Evolutionary conservation across 768 basidiomycete species (phyloP).

Genomic region (Crepidotus variabilis): DNA sequence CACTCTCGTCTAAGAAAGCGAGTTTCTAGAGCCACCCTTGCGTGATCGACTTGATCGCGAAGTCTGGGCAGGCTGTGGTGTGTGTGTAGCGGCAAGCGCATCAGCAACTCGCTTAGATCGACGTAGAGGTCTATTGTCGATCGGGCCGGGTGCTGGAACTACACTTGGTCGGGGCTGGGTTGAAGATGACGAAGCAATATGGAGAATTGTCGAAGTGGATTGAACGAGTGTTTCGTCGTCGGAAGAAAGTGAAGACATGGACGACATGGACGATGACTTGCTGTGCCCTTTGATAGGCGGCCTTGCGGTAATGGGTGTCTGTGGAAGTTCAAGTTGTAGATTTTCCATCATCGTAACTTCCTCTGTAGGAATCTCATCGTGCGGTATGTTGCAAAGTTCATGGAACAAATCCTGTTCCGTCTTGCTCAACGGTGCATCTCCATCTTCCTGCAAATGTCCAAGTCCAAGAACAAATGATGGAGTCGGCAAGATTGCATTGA

Average conservation of each 20-base stretch:
- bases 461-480: not conserved
- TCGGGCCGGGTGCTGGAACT: not conserved
- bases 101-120: slow-evolving; percentile 70
- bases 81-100: slow-evolving; percentile 47
- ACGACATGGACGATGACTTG: slow-evolving; percentile 4
- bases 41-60: slow-evolving; percentile 18
- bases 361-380: slow-evolving; percentile 1
- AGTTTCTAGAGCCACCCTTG: slow-evolving; percentile 33
- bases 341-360: not conserved
- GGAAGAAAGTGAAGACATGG: slow-evolving; percentile 8
- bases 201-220: slow-evolving; percentile 4
- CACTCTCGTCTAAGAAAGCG: slow-evolving; percentile 27
- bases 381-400: slow-evolving; percentile 47
- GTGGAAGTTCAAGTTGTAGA: not conserved
- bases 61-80: slow-evolving; percentile 30
- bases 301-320: not conserved
- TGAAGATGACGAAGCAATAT: not conserved
- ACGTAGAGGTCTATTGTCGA: slow-evolving; percentile 35
- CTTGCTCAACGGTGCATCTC: slow-evolving; percentile 58
- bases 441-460: slow-evolving; percentile 15
- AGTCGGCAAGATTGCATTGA: too few species aligned
- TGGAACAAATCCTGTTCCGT: slow-evolving; percentile 72
- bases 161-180: not conserved
- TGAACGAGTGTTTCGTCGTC: slow-evolving; percentile 1
- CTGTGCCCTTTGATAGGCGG: not conserved